Evolutionary conservation across 768 basidiomycete genomes (phyloP).

Genomic region (Auriscalpium orientale): DNA sequence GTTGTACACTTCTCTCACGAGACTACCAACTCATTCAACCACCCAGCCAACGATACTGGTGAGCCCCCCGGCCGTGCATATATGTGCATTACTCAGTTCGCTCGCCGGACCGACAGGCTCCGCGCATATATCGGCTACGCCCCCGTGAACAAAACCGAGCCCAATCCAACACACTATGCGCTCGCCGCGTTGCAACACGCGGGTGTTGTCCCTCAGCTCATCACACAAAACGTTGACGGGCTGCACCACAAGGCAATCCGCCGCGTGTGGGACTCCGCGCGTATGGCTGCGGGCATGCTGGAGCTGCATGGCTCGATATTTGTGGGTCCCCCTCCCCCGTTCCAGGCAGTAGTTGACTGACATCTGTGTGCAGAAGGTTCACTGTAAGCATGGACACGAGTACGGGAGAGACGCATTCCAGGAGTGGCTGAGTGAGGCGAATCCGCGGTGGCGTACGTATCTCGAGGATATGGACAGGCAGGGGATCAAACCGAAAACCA

Average conservation of each 20-base stretch:
- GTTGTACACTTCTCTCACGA: conserved; percentile 10
- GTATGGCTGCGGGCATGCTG: conserved; percentile 41
- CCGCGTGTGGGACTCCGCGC: conserved; percentile 33
- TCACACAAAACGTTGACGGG: conserved; percentile 95
- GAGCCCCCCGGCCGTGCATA: conserved; percentile 16
- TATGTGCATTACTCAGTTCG: neutral
- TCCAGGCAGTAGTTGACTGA: neutral
- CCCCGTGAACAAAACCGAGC: conserved; percentile 71
- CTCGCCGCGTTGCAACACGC: conserved; percentile 76
- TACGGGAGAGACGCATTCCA: conserved; percentile 66
- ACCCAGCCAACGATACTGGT: conserved; percentile 75
- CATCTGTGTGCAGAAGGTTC: conserved; percentile 49
- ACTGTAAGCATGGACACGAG: conserved; percentile 69
- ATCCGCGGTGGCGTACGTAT: conserved; percentile 74
- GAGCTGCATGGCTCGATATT: conserved; percentile 89
- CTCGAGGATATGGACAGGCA: conserved; percentile 54
- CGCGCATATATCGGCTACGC: conserved; percentile 82
- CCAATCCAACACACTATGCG: conserved; percentile 86
- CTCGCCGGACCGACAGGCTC: conserved; percentile 31
- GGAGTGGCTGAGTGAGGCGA: conserved; percentile 57
- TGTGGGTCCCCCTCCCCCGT: conserved; percentile 31
- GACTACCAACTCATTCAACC: neutral
- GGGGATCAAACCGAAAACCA: conserved; percentile 62
- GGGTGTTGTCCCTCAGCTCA: conserved; percentile 48
- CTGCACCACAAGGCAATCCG: conserved; percentile 76